Conservation (phyloP, 2,329 filamentous ascomycete species). For the Paecilomyces niveus region DNA sequence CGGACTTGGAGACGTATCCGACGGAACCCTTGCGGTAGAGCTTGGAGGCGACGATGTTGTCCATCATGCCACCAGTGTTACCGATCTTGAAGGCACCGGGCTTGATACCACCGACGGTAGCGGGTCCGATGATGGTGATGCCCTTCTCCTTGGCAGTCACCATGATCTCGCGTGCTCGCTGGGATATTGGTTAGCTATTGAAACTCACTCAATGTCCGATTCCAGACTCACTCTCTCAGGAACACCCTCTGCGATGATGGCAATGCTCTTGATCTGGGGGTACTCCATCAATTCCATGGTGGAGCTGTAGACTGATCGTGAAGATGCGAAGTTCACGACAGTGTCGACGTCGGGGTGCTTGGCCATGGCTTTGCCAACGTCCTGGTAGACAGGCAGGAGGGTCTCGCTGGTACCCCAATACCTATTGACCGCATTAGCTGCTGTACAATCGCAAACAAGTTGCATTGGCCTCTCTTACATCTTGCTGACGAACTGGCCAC, state of each 20-base stretch:
- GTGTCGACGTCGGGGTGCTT: slow-evolving; percentile 98
- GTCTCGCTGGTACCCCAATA: slow-evolving; percentile 99
- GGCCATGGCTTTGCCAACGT: slow-evolving; percentile 80
- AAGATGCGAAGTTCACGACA: slow-evolving; percentile 99
- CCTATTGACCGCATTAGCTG: slow-evolving; percentile 26
- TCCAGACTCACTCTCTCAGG: slow-evolving; percentile 68
- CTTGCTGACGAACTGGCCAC: slow-evolving; percentile 99
- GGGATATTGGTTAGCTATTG: slow-evolving; percentile 4
- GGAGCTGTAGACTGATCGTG: slow-evolving; percentile 95
- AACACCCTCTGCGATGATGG: slow-evolving; percentile 98
- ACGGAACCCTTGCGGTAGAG: slow-evolving; percentile 99
- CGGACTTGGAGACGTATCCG: slow-evolving; percentile 99
- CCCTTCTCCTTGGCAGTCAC: slow-evolving; percentile 97
- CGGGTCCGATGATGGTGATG: slow-evolving; percentile 96
- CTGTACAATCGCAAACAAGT: background rate
- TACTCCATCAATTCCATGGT: slow-evolving; percentile 98
- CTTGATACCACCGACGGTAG: slow-evolving; percentile 98
- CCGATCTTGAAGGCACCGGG: slow-evolving; percentile 99
- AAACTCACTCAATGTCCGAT: background rate
- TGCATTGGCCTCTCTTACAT: slow-evolving; percentile 51
- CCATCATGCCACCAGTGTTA: slow-evolving; percentile 99
- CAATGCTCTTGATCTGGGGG: slow-evolving; percentile 97
- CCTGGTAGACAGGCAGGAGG: slow-evolving; percentile 95
- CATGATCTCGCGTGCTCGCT: slow-evolving; percentile 96
- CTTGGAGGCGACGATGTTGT: slow-evolving; percentile 99